Base-by-base conservation (phyloP, 202 grass and related monocot species). In the Zizania palustris region DNA sequence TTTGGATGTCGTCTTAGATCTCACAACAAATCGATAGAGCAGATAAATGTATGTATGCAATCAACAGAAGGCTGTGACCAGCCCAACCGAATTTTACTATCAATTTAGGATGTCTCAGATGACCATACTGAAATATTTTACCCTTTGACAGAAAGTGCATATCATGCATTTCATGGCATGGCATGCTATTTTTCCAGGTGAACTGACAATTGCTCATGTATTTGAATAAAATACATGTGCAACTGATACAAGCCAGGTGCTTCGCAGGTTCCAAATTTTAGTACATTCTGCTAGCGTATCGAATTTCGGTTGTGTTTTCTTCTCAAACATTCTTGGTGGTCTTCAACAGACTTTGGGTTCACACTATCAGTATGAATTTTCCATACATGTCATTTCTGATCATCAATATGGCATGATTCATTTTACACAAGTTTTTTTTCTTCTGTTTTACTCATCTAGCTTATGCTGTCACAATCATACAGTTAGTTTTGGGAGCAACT, bases 361-460 rank as follows among this genome's bases (percentile, higher is more conserved):
- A 88, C 71, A 59, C 4, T 43, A 80, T 80, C 75, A 12, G 61
- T 80, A 65, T 88, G 86, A 84, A 75, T 33, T 80, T 55, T 45
- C 56, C 7, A 5, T 46, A 63, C 5, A 18, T 22, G 62, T 62
- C 3, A 6, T 63, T 56, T 74, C 69, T 15, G 56, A 59, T 74
- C 85, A 84, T 88, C 57, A 83, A 88, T 28, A 88, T 84, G 11
- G 69, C 70, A 59, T 88, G 85, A 60, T n/a, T 57, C 42, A 9
- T 69, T 14, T 46, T 79, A 48, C 16, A 14, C 51, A 10, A 55
- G 11, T 4, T 33, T 18, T 18, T 18, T 63, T 56, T 8, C n/a
- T 48, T 55, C 44, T 63, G 33, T 50, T 68, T 75, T 61, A 79
- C n/a, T 11, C 69, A 20, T 22, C 63, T 78, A 63, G 63, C n/a